Conservation (phyloP, 2,329 filamentous ascomycete species). For the Trichoderma endophyticum region DNA sequence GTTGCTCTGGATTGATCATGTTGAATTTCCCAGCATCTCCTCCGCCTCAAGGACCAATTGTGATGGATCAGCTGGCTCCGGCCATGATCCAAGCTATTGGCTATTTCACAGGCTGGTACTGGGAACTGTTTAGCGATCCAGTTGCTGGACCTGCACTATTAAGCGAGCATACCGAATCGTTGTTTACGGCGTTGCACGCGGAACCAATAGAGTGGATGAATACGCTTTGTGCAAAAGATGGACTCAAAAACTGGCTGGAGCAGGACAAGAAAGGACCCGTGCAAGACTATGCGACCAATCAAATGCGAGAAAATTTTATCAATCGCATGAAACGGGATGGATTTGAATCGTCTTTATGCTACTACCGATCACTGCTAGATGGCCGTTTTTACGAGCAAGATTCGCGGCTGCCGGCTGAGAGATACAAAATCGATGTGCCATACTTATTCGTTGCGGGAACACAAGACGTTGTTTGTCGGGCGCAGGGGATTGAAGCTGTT, state of each 20-base stretch:
- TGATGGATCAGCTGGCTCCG: not conserved
- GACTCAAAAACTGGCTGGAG: not conserved
- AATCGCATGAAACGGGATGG: not conserved
- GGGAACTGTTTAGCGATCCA: not conserved
- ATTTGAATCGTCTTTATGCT: not conserved
- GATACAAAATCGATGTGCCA: not conserved
- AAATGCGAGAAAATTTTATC: not conserved
- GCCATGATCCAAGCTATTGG: not conserved
- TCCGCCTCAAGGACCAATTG: not conserved
- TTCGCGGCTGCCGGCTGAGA: not conserved
- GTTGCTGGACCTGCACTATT: not conserved
- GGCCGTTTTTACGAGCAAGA: not conserved
- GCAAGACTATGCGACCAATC: not conserved
- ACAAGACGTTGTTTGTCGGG: not conserved
- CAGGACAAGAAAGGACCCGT: not conserved
- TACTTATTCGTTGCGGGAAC: not conserved
- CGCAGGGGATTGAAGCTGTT: not conserved
- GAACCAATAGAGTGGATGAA: not conserved
- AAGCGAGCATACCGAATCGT: not conserved
- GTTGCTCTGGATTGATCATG: not conserved
- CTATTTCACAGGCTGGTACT: not conserved
- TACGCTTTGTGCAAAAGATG: not conserved
- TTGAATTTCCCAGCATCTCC: not conserved
- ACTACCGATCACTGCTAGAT: not conserved
- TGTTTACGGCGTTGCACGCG: not conserved